Conservation (phyloP, 257 asterid genomes). For the Solanum lycopersicoides region DNA sequence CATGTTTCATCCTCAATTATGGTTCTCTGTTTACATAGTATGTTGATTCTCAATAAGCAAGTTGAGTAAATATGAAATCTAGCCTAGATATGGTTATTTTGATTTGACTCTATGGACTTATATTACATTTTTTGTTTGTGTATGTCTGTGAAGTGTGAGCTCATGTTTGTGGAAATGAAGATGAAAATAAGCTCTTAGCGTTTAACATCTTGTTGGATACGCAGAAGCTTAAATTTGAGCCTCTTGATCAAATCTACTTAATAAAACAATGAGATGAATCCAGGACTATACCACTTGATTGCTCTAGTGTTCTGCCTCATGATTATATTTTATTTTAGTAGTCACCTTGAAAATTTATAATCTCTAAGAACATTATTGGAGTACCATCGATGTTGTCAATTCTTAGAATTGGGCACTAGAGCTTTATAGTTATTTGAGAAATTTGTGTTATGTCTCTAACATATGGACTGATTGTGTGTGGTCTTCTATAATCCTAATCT, state of each 20-base stretch:
- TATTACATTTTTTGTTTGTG: too few relatives aligned
- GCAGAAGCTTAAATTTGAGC: too few relatives aligned
- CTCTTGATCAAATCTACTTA: background rate
- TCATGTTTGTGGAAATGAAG: too few relatives aligned
- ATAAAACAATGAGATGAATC: background rate
- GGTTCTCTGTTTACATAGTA: too few relatives aligned
- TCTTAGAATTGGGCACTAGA: background rate
- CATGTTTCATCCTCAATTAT: too few relatives aligned
- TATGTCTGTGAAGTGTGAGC: too few relatives aligned
- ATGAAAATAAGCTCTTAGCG: too few relatives aligned
- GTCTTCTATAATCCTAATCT: background rate
- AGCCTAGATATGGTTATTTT: too few relatives aligned
- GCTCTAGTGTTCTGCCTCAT: background rate
- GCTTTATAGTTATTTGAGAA: background rate
- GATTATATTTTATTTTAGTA: background rate
- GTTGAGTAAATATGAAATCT: too few relatives aligned
- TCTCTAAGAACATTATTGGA: background rate
- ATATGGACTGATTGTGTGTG: background rate
- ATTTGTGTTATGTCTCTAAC: background rate
- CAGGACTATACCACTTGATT: background rate
- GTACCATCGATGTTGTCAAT: background rate
- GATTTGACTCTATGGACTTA: too few relatives aligned
- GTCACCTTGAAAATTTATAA: background rate
- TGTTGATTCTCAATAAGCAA: too few relatives aligned
- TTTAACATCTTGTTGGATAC: too few relatives aligned